These are phyloP conservation scores for Daedaleopsis sinensis DNA, from an alignment of 768 basidiomycete species.

Conservation along the genomic window DNA sequence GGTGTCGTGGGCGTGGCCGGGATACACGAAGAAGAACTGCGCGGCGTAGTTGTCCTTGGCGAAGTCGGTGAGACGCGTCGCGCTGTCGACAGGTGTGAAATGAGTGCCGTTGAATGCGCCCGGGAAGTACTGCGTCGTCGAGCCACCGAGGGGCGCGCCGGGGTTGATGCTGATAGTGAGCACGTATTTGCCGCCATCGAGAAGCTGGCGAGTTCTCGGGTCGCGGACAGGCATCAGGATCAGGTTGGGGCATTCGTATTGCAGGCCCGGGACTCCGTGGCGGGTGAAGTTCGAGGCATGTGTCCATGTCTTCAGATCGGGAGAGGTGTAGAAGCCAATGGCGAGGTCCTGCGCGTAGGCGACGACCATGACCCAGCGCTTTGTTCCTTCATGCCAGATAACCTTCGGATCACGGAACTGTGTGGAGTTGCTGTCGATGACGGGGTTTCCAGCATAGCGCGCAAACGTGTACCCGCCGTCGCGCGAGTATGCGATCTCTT, in stretches of 20 bases:
- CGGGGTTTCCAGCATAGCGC: constrained; percentile 11
- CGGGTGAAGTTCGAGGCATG: constrained; percentile 19
- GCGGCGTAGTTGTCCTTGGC: constrained; percentile 21
- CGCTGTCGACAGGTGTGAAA: constrained; percentile 8
- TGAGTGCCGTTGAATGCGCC: constrained; percentile 19
- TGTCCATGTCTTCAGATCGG: constrained; percentile 14
- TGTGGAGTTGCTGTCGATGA: constrained; percentile 12
- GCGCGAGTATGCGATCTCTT: constrained; percentile 18
- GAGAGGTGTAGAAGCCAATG: constrained; percentile 17
- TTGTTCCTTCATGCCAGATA: constrained; percentile 11
- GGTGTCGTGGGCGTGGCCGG: neutral
- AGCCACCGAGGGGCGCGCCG: constrained; percentile 19
- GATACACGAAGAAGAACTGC: constrained; percentile 17
- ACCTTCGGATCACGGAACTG: constrained; percentile 22
- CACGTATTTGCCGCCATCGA: constrained; percentile 11
- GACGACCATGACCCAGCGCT: constrained; percentile 16
- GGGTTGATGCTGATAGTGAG: constrained; percentile 19
- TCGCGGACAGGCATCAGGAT: constrained; percentile 12
- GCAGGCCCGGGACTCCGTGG: constrained; percentile 6
- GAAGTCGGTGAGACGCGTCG: constrained; percentile 16
- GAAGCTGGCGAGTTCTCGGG: neutral
- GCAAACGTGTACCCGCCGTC: constrained; percentile 18
- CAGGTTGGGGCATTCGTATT: constrained; percentile 19
- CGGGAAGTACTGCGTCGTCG: constrained; percentile 15
- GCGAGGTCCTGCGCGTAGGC: constrained; percentile 11